Conservation (phyloP, 2,329 filamentous ascomycete species). For the Penicillium sp. region DNA sequence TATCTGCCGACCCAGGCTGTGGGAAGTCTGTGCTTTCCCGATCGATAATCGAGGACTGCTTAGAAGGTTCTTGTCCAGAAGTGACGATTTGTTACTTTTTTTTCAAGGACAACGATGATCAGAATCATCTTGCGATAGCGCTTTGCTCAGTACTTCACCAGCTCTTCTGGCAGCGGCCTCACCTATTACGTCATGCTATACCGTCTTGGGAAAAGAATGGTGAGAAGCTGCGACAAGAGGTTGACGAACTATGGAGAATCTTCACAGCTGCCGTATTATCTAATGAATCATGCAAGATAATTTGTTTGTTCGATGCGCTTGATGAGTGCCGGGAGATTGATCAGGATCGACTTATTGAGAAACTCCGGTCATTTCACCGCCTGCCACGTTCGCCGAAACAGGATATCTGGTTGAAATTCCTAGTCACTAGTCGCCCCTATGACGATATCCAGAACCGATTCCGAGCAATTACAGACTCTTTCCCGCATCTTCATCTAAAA, state of each 20-base stretch:
- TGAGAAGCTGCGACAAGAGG: constrained; percentile 13
- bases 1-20: constrained; percentile 43
- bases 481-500: constrained; percentile 10
- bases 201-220: constrained; percentile 21
- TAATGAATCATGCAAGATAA: constrained; percentile 1
- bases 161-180: constrained; percentile 29
- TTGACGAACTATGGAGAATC: constrained; percentile 17
- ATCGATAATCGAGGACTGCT: constrained; percentile 34
- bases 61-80: constrained; percentile 13
- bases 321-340: constrained; percentile 12
- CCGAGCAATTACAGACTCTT: constrained; percentile 1
- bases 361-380: constrained; percentile 4
- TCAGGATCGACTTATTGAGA: constrained; percentile 5
- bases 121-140: constrained; percentile 30
- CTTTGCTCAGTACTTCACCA: constrained; percentile 42
- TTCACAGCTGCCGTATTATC: constrained; percentile 7
- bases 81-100: constrained; percentile 40
- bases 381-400: not conserved
- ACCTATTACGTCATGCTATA: constrained; percentile 25
- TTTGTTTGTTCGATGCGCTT: constrained; percentile 20
- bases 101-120: constrained; percentile 40
- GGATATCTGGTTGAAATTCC: constrained; percentile 13
- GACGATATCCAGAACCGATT: constrained; percentile 8
- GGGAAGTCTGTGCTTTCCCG: constrained; percentile 43
- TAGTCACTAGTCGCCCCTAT: constrained; percentile 19